Evolutionary conservation across 2,329 filamentous ascomycete genomes (phyloP).

Genomic region (Ophiostoma ips): DNA sequence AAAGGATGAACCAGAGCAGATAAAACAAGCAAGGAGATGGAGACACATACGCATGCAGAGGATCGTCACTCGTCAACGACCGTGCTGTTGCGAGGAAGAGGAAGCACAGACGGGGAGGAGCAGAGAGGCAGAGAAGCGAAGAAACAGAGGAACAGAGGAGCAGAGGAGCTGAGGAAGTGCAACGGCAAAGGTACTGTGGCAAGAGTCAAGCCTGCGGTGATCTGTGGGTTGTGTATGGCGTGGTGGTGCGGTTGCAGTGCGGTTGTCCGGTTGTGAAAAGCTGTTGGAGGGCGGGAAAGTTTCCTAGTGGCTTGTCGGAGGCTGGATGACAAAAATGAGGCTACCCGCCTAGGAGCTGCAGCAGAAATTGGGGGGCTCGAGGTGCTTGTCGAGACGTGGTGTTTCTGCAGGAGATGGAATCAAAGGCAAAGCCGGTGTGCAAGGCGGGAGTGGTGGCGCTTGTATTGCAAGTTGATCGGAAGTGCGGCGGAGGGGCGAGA

Average conservation of each 20-base stretch:
- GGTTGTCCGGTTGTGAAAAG: too few species aligned
- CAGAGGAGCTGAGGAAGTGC: neutral
- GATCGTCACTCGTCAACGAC: conserved; percentile 6
- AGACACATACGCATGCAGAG: neutral
- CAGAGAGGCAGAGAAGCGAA: neutral
- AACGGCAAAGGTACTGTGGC: too few species aligned
- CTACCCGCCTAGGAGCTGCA: conserved; percentile 15
- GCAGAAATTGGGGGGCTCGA: conserved; percentile 7
- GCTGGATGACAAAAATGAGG: conserved; percentile 9
- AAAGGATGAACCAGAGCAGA: neutral
- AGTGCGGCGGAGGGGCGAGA: conserved; percentile 8
- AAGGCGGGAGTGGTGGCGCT: conserved; percentile 21
- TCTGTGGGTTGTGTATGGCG: neutral
- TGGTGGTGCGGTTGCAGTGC: too few species aligned
- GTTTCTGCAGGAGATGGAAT: neutral
- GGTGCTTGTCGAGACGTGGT: too few species aligned
- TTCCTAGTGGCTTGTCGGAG: neutral
- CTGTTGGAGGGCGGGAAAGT: too few species aligned
- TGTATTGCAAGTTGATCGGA: conserved; percentile 19
- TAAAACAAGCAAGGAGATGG: neutral
- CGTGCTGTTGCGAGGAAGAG: conserved; percentile 4
- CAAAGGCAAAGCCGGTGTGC: neutral
- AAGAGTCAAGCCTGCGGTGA: neutral
- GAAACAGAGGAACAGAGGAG: conserved; percentile 1
- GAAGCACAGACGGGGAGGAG: conserved; percentile 1